Percentiles rank a stretch among this genome's conserved stretches.
phyloP scores from a whole-genome alignment of 2,329 filamentous ascomycete genomes.

The Cercospora beticola region DNA sequence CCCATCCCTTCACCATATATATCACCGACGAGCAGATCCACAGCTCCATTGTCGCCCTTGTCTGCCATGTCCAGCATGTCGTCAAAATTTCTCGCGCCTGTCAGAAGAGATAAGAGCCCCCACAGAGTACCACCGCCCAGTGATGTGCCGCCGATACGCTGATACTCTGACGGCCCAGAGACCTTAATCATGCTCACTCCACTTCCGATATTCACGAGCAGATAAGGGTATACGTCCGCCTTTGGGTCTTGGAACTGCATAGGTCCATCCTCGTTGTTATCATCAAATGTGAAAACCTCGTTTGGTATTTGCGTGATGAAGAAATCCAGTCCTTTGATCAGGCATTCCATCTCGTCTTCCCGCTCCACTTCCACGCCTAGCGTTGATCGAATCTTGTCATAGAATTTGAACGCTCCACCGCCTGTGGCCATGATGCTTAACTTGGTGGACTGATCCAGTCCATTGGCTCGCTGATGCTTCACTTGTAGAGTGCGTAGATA shows the following conservation, averaged over 20 bases:
- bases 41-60: slow-evolving; percentile 83
- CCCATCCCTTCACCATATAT: slow-evolving; percentile 97
- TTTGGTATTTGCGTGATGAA: slow-evolving; percentile 97
- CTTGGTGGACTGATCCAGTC: slow-evolving; percentile 46
- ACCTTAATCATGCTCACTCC: slow-evolving; percentile 98
- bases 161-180: slow-evolving; percentile 78
- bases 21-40: slow-evolving; percentile 96
- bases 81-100: slow-evolving; percentile 92
- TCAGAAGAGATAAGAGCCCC: slow-evolving; percentile 88
- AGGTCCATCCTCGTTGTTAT: slow-evolving; percentile 64
- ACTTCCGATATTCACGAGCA: slow-evolving; percentile 96
- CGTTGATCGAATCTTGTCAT: slow-evolving; percentile 81
- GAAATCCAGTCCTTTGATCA: slow-evolving; percentile 92
- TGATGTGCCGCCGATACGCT: slow-evolving; percentile 91
- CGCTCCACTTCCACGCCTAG: slow-evolving; percentile 83
- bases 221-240: slow-evolving; percentile 89
- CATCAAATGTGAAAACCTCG: slow-evolving; percentile 96
- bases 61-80: slow-evolving; percentile 95
- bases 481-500: slow-evolving; percentile 85
- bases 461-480: slow-evolving; percentile 69
- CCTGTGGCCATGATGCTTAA: slow-evolving; percentile 94
- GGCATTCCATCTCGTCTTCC: slow-evolving; percentile 98
- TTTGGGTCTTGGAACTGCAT: slow-evolving; percentile 82
- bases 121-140: slow-evolving; percentile 96
- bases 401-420: slow-evolving; percentile 94